Evolutionary conservation across 768 basidiomycete species (phyloP).

Genomic region (Boletus bicolor): DNA sequence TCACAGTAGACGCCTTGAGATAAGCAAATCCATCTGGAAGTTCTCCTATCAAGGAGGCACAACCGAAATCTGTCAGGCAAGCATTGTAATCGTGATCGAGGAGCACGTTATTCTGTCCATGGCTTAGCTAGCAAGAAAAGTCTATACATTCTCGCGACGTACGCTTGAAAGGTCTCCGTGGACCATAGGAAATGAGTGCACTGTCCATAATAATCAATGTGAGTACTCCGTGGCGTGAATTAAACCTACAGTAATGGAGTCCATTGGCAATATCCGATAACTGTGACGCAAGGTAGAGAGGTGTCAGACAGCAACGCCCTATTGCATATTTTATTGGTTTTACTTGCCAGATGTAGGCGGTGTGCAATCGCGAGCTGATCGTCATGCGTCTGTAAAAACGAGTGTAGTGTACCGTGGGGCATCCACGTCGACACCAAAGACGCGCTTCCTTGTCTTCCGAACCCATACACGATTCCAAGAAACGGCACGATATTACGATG

Average conservation of each 20-base stretch:
- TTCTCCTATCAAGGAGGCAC: constrained; percentile 6
- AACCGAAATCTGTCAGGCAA: constrained; percentile 10
- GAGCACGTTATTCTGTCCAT: constrained; percentile 9
- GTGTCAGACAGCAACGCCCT: background rate
- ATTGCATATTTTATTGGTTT: background rate
- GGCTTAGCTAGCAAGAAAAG: background rate
- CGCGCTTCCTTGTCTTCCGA: constrained; percentile 1
- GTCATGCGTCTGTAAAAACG: background rate
- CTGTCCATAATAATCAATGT: background rate
- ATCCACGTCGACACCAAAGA: constrained; percentile 12
- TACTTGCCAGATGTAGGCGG: constrained; percentile 7
- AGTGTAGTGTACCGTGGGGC: constrained; percentile 2
- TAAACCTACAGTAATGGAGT: constrained; percentile 1
- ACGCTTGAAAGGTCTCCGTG: constrained; percentile 10
- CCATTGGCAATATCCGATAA: constrained; percentile 7
- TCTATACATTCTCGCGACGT: background rate
- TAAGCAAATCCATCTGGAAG: background rate
- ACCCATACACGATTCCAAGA: constrained; percentile 1
- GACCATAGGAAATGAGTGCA: constrained; percentile 11
- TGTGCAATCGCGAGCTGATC: background rate
- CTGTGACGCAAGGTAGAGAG: background rate
- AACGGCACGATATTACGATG: constrained; percentile 5
- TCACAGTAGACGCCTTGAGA: background rate
- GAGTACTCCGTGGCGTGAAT: background rate
- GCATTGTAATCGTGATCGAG: constrained; percentile 6